Evolutionary conservation across 2,329 filamentous ascomycete species (phyloP), one percentile per base, ranked within the genome.

Genomic region (Colletotrichum lindemuthianum): DNA sequence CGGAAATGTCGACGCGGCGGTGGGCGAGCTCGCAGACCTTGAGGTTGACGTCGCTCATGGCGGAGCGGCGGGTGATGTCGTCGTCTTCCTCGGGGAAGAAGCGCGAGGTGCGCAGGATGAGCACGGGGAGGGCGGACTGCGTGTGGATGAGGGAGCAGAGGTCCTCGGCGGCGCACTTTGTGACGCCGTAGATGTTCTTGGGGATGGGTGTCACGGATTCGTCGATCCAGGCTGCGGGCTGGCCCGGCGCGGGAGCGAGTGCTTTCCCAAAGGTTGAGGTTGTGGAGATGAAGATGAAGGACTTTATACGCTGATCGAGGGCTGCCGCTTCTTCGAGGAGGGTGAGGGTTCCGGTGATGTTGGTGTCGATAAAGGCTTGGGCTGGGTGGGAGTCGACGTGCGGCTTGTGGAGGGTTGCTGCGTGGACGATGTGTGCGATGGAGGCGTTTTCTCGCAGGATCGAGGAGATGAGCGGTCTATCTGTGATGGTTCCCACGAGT

Each of bases 21-120:
- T 82, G 81, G 0, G 81, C 76, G 57, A 83, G 72, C 70, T 83
- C 81, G n/a, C 81, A 70, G 7, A 82, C 77, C 67, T 83, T 83
- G 45, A 83, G 74, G 65, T 83, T 83, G 16, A 57, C 61, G n/a
- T 77, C 78, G 3, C 60, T 69, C 59, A 81, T 71, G 2, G 72
- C 68, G 8, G 66, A 68, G 32, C 79, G 73, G 1, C 80, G 72
- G 33, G 76, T 75, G 6, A 76, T 77, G 57, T 82, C 80, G 60
- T 83, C 81, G 53, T 83, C 81, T 15, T 74, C 73, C 68, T 83
- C 81, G 0, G 80, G 80, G 65, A 83, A 84, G 75, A 84, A 84
- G 52, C 82, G 78, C 53, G 77, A 79, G 3, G 78, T 79, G n/a
- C 81, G 77, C 8, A 84, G 73, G 6, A 84, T 73, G 0, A 84